Evolutionary conservation across 2,329 filamentous ascomycete species (phyloP).

Genomic region (Atkinsonella hypoxylon): DNA sequence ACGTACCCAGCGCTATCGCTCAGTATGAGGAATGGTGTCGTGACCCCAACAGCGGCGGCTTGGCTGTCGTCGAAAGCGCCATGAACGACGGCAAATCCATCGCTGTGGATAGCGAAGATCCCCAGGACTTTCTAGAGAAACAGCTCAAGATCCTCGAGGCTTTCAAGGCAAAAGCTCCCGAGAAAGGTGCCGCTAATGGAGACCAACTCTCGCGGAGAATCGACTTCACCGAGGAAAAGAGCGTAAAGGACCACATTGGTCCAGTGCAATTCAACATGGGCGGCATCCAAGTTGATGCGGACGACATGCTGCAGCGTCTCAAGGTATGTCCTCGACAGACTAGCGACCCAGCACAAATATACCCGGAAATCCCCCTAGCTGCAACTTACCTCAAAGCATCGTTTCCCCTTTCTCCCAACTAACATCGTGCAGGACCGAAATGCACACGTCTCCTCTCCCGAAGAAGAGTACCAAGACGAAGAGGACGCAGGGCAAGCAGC

Average conservation of each 20-base stretch:
- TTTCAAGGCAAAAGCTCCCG: constrained; percentile 41
- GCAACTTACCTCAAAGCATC: too few species aligned
- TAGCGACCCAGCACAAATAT: too few species aligned
- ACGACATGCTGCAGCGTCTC: constrained; percentile 79
- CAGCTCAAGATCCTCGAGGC: constrained; percentile 68
- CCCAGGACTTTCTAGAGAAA: constrained; percentile 63
- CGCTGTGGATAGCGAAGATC: constrained; percentile 39
- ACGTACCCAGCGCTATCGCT: constrained; percentile 44
- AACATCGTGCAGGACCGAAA: constrained; percentile 39
- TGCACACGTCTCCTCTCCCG: constrained; percentile 35
- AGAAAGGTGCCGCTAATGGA: constrained; percentile 23
- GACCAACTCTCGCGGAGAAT: constrained; percentile 13
- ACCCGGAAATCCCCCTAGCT: too few species aligned
- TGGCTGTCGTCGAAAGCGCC: constrained; percentile 27
- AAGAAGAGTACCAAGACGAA: constrained; percentile 18
- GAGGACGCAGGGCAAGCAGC: constrained; percentile 24
- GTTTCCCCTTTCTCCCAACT: constrained; percentile 6
- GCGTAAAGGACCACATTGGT: constrained; percentile 70
- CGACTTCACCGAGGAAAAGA: constrained; percentile 30
- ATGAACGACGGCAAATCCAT: constrained; percentile 25
- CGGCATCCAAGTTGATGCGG: constrained; percentile 89
- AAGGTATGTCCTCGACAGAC: constrained; percentile 44
- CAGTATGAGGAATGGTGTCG: constrained; percentile 71
- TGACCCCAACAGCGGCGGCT: constrained; percentile 54
- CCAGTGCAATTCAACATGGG: constrained; percentile 98